phyloP scores from a whole-genome alignment of 345 rosid genomes.

The Gynandropsis gynandra region DNA sequence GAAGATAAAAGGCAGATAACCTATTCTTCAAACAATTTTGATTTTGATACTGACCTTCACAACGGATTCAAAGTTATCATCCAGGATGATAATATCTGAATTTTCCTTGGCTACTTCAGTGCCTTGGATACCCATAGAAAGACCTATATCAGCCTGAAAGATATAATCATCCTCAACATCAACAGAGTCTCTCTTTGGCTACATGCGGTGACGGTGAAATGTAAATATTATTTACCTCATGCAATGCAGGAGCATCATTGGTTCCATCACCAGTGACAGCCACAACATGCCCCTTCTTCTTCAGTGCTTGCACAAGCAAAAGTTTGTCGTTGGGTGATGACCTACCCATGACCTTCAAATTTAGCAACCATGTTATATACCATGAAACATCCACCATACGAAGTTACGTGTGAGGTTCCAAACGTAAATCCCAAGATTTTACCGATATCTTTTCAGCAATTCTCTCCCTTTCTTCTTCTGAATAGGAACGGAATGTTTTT shows the following conservation, averaged over 20 bases:
- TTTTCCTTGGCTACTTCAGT: conserved; percentile 99
- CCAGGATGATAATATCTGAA: conserved; percentile 93
- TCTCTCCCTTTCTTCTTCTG: conserved; percentile 65
- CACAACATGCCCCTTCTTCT: conserved; percentile 64
- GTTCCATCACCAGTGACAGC: conserved; percentile 96
- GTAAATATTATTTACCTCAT: conserved; percentile 45
- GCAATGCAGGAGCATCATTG: conserved; percentile 90
- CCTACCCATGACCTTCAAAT: conserved; percentile 79
- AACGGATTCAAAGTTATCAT: conserved; percentile 88
- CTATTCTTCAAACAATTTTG: background rate
- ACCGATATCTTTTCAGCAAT: conserved; percentile 79
- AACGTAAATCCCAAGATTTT: conserved; percentile 14
- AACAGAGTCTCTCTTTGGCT: background rate
- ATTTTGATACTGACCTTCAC: conserved; percentile 52
- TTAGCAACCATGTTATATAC: conserved; percentile 14
- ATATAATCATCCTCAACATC: conserved; percentile 4
- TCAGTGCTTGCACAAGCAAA: conserved; percentile 78
- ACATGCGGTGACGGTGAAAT: background rate
- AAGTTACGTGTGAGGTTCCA: background rate
- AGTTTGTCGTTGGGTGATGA: conserved; percentile 91
- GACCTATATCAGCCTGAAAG: conserved; percentile 93
- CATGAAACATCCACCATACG: conserved; percentile 1
- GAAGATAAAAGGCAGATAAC: background rate
- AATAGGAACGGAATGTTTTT: conserved; percentile 54
- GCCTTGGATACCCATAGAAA: conserved; percentile 97